Conservation (phyloP, 768 basidiomycete genomes). For the Clitopilus hobsonii region DNA sequence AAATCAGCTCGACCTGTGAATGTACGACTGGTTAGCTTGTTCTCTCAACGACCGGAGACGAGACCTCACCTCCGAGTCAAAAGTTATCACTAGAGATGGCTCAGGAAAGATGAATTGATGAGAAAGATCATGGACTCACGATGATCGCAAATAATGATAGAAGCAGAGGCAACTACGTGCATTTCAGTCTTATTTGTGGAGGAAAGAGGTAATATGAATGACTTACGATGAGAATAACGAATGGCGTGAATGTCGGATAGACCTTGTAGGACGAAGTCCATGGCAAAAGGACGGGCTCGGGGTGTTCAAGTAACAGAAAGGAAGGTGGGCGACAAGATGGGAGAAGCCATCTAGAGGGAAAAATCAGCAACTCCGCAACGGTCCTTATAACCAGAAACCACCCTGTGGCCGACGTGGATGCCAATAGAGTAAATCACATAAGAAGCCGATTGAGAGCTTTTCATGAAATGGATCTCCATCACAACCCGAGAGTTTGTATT, state of each 20-base stretch:
- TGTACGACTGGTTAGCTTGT: constrained; percentile 2
- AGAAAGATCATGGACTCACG: constrained; percentile 25
- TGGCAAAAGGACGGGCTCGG: not conserved
- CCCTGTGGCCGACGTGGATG: not conserved
- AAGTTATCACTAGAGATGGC: constrained; percentile 36
- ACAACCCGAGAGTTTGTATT: not conserved
- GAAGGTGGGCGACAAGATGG: not conserved
- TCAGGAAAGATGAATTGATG: not conserved
- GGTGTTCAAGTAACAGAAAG: not conserved
- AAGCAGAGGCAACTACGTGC: constrained; percentile 42
- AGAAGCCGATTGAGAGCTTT: not conserved
- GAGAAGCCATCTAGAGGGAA: not conserved
- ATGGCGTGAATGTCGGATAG: constrained; percentile 30
- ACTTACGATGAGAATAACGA: constrained; percentile 40
- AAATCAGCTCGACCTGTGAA: constrained; percentile 45
- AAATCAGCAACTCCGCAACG: not conserved
- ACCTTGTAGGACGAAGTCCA: not conserved
- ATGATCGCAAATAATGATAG: constrained; percentile 52
- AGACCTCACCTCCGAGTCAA: constrained; percentile 45
- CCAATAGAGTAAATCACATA: not conserved
- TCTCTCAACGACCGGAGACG: not conserved
- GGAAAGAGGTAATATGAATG: not conserved
- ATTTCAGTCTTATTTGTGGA: not conserved
- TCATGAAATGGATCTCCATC: not conserved
- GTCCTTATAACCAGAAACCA: not conserved